phyloP scores from a whole-genome alignment of 768 basidiomycete genomes.

The Tylopilus plumbeoviolaceoides region DNA sequence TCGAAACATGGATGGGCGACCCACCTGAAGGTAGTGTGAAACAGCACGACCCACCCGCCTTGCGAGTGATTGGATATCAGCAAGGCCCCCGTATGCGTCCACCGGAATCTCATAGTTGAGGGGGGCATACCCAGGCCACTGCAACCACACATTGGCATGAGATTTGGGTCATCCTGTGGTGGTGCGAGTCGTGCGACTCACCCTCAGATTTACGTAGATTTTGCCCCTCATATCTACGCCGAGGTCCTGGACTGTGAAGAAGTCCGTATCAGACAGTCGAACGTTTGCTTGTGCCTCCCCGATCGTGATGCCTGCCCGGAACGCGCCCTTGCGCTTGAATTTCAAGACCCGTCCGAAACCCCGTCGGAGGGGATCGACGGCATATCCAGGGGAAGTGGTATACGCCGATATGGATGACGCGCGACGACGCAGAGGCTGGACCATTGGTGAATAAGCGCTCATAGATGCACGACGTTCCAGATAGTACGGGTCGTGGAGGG shows the following conservation, averaged over 20 bases:
- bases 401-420: slow-evolving; percentile 38
- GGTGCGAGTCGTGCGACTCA: slow-evolving; percentile 31
- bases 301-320: slow-evolving; percentile 60
- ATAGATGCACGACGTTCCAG: slow-evolving; percentile 16
- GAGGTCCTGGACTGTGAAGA: slow-evolving; percentile 61
- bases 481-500: slow-evolving; percentile 48
- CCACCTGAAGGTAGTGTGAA: slow-evolving; percentile 71
- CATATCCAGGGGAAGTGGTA: slow-evolving; percentile 32
- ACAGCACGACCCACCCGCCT: slow-evolving; percentile 67
- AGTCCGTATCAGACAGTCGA: slow-evolving; percentile 55
- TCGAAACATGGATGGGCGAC: slow-evolving; percentile 1
- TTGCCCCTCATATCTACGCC: slow-evolving; percentile 58
- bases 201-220: slow-evolving; percentile 60
- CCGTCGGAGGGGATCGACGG: slow-evolving; percentile 43
- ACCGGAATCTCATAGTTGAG: slow-evolving; percentile 74
- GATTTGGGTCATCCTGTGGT: background rate
- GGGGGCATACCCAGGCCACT: slow-evolving; percentile 71
- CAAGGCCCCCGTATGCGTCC: slow-evolving; percentile 60
- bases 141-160: background rate
- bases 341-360: slow-evolving; percentile 54
- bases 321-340: slow-evolving; percentile 70
- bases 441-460: slow-evolving; percentile 19
- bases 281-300: slow-evolving; percentile 65
- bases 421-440: slow-evolving; percentile 32
- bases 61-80: slow-evolving; percentile 63